Base-by-base conservation (phyloP, 2,329 filamentous ascomycete genomes). In the Byssothecium circinans region DNA sequence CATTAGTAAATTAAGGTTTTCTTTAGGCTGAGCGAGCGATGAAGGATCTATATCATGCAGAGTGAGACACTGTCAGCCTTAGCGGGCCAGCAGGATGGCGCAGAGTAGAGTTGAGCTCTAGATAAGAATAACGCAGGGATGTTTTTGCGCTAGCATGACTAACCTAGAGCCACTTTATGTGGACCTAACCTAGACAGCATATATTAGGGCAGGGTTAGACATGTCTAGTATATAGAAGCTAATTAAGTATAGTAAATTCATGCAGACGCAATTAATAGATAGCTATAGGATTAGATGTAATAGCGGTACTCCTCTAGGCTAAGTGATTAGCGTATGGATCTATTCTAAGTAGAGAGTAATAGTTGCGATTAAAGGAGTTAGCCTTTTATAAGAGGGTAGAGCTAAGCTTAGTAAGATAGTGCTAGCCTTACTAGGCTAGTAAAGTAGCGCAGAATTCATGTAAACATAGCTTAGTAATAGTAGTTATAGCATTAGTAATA, bases 181-280 rank as follows among this genome's bases (percentile, higher is more conserved):
- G 46, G 33, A 49, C 40, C 46, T 49, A 44, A 36, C 40, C 20
- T 49, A 40, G 40, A 44, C 22, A 49, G 46, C 40, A 49, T 43
- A 38, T 38, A 38, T 40, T 49, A 15, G 46, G 46, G 40, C 29
- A 43, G 41, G 33, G 40, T 49, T 49, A 33, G 33, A 43, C 41
- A 43, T 25, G 40, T 39, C 46, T 22, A 34, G 39, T 49, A 43
- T 48, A 44, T 49, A 33, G 34, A 49, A 44, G 46, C 46, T 49
- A 18, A 40, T 44, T 15, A 25, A 49, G 46, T 39, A 33, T 49
- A 33, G 46, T 20, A 22, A 43, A 43, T 44, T 49, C 33, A 44
- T 49, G 34, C 41, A 44, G 18, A 49, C 46, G 46, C 33, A 49
- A 49, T 48, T 40, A 40, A 48, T 40, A 32, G 45, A 47, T 47